Conservation (phyloP, 495 filamentous ascomycete species). For the Aspergillus nidulans region DNA sequence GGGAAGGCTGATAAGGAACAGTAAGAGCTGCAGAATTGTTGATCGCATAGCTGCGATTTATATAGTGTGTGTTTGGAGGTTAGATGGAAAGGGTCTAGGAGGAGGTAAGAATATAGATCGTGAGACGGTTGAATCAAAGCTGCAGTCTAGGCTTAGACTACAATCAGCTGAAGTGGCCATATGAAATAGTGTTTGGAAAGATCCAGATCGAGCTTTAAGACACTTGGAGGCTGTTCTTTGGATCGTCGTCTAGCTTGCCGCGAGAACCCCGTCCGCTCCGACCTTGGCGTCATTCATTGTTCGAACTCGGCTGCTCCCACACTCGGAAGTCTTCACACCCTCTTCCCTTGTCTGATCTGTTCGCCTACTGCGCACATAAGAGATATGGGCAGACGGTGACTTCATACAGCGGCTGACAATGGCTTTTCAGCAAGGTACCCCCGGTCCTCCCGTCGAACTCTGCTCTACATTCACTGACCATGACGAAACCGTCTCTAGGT, state of each 20-base stretch:
- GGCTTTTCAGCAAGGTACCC: slow-evolving; percentile 34
- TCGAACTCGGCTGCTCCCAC: background rate
- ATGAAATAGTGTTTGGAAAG: background rate
- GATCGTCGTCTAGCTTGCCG: background rate
- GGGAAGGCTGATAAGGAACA: slow-evolving; percentile 28
- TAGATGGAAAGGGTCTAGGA: background rate
- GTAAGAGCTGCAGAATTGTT: slow-evolving; percentile 9
- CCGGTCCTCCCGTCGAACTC: background rate
- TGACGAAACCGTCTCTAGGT: slow-evolving; percentile 22
- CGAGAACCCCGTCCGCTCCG: background rate
- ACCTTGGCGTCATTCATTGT: slow-evolving; percentile 4
- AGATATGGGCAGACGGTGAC: slow-evolving; percentile 23
- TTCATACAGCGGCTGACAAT: slow-evolving; percentile 30
- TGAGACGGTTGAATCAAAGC: background rate
- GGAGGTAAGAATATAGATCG: background rate
- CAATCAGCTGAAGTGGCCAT: background rate
- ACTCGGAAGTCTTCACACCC: background rate
- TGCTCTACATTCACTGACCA: slow-evolving; percentile 1
- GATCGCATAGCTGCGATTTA: slow-evolving; percentile 14
- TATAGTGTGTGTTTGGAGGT: background rate
- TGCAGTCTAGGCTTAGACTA: background rate
- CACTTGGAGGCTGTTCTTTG: background rate
- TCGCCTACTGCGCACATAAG: slow-evolving; percentile 20
- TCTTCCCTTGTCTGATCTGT: background rate
- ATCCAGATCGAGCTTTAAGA: background rate